Percentiles rank a stretch among this genome's conserved stretches.
These are phyloP conservation scores for Hirsutella thompsonii DNA, from an alignment of 2,329 filamentous ascomycete species.

Conservation along the genomic window DNA sequence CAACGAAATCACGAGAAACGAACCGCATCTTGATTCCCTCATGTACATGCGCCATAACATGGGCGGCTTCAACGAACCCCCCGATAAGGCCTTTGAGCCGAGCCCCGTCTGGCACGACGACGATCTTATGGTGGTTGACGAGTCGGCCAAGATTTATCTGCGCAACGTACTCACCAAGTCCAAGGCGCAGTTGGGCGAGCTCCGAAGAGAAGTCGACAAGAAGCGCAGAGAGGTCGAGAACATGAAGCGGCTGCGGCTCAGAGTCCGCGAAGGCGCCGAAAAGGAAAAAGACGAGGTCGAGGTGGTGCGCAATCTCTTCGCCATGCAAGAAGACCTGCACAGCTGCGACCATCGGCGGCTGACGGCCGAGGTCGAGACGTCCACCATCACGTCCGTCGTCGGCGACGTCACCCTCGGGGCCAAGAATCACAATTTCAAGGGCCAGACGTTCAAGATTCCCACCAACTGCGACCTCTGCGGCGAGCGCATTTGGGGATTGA, in stretches of 20 bases:
- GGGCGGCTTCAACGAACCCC: conserved; percentile 67
- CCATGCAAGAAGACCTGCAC: conserved; percentile 73
- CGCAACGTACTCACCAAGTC: conserved; percentile 87
- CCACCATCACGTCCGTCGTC: conserved; percentile 80
- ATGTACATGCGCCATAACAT: conserved; percentile 97
- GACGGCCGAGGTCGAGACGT: conserved; percentile 84
- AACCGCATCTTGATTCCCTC: conserved; percentile 82
- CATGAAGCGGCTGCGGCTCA: conserved; percentile 59
- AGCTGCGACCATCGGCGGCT: conserved; percentile 72
- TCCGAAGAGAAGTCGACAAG: conserved; percentile 73
- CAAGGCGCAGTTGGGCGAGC: conserved; percentile 67
- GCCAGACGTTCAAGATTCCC: conserved; percentile 98
- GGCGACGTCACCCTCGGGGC: conserved; percentile 88
- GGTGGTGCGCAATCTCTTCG: conserved; percentile 71
- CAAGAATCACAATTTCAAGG: conserved; percentile 94
- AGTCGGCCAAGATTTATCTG: conserved; percentile 76
- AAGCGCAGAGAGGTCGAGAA: conserved; percentile 77
- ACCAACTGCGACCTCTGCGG: conserved; percentile 97
- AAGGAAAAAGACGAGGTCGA: conserved; percentile 73
- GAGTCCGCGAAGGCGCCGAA: conserved; percentile 70
- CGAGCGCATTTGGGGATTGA: conserved; percentile 92
- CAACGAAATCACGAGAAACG: conserved; percentile 75
- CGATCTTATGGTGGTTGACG: conserved; percentile 72
- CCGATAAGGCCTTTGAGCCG: conserved; percentile 78
- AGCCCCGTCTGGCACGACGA: conserved; percentile 97